phyloP scores from a whole-genome alignment of 1,284 basidiomycete genomes.

The Leccinum subrobustum region DNA sequence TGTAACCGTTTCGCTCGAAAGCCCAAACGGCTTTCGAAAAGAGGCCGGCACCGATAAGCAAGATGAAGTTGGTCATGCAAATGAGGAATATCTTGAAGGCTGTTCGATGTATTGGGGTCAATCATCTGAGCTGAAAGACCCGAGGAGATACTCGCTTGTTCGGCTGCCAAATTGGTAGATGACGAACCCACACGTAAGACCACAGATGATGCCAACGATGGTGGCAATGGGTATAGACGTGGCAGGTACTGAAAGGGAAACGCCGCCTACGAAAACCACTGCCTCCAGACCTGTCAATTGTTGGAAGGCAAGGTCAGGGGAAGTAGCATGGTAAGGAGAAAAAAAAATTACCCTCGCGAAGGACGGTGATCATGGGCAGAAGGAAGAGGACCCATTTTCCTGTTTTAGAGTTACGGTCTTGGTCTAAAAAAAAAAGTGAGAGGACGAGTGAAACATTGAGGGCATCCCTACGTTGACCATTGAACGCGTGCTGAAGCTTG shows the following conservation, averaged over 20 bases:
- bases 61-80: constrained; percentile 84
- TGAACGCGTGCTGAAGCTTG: constrained; percentile 82
- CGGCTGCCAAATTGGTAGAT: constrained; percentile 78
- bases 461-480: constrained; percentile 45
- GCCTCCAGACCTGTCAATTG: constrained; percentile 71
- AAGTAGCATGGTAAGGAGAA: background rate
- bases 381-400: constrained; percentile 87
- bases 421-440: constrained; percentile 24
- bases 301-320: background rate
- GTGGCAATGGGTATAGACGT: constrained; percentile 87
- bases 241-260: constrained; percentile 79
- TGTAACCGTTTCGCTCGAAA: constrained; percentile 72
- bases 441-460: background rate
- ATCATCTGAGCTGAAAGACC: background rate
- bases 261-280: constrained; percentile 91
- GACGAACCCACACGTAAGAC: constrained; percentile 64
- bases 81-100: constrained; percentile 81
- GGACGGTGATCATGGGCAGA: constrained; percentile 85
- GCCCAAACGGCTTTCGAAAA: constrained; percentile 72
- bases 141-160: constrained; percentile 48
- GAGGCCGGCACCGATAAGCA: constrained; percentile 90
- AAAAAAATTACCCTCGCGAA: constrained; percentile 73
- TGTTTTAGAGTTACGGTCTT: constrained; percentile 44
- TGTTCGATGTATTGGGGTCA: constrained; percentile 24
- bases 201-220: constrained; percentile 78